Percentiles rank a stretch among this genome's conserved stretches.
Evolutionary conservation across 2,329 filamentous ascomycete genomes (phyloP).

Genomic region (Cladosporium sphaerospermum): DNA sequence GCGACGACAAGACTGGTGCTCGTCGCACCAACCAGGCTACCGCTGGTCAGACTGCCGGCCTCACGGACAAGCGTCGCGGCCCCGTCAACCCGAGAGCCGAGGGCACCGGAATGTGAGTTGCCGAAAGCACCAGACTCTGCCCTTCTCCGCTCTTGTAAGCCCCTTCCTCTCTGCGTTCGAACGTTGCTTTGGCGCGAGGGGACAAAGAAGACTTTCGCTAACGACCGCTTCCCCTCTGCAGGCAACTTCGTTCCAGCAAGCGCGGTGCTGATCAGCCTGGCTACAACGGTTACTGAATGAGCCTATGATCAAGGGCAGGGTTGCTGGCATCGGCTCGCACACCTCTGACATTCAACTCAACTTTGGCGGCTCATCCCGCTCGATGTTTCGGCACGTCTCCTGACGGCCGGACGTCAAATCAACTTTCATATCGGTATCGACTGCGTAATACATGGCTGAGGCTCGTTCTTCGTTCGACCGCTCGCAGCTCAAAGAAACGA

Average conservation of each 20-base stretch:
- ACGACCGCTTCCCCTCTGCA: constrained; percentile 34
- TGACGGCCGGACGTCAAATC: constrained; percentile 16
- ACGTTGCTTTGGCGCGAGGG: constrained; percentile 66
- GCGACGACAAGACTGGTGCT: constrained; percentile 65
- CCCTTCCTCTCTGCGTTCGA: constrained; percentile 76
- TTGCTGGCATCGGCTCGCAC: constrained; percentile 28
- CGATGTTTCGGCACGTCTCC: constrained; percentile 15
- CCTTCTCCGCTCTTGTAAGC: constrained; percentile 61
- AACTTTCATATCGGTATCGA: constrained; percentile 29
- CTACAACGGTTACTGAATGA: constrained; percentile 44
- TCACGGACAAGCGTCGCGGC: constrained; percentile 63
- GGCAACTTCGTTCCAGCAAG: constrained; percentile 49
- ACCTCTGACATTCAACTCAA: constrained; percentile 14
- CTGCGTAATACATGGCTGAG: constrained; percentile 21
- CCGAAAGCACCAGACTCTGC: constrained; percentile 41
- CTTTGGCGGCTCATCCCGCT: constrained; percentile 11
- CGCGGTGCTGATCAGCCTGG: constrained; percentile 44
- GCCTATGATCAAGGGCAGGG: constrained; percentile 27
- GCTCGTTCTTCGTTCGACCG: constrained; percentile 10
- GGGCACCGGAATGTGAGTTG: constrained; percentile 95
- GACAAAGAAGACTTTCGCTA: constrained; percentile 45
- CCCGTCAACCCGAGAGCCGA: constrained; percentile 74
- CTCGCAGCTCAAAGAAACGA: constrained; percentile 9
- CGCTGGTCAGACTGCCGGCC: constrained; percentile 53
- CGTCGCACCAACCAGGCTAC: constrained; percentile 59